Evolutionary conservation across 495 filamentous ascomycete genomes (phyloP).

Genomic region (Penicillium robsamsonii): DNA sequence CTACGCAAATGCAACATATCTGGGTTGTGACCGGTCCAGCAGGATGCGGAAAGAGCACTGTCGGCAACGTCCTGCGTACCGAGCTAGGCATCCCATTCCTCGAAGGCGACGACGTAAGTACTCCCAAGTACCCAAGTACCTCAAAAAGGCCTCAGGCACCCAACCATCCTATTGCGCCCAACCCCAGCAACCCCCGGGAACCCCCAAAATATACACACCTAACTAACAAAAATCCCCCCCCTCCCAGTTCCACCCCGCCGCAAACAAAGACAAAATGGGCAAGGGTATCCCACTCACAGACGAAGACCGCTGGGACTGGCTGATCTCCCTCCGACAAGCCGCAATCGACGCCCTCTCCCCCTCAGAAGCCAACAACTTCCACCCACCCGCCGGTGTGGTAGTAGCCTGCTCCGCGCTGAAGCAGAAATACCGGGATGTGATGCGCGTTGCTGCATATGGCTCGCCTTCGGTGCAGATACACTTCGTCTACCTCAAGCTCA

Average conservation of each 20-base stretch:
- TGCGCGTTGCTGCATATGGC: constrained; percentile 81
- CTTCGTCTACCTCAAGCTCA: constrained; percentile 86
- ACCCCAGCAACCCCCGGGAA: background rate
- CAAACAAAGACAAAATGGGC: constrained; percentile 94
- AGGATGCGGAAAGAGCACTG: constrained; percentile 93
- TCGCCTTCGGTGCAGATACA: constrained; percentile 76
- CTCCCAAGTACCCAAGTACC: background rate
- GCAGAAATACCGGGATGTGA: constrained; percentile 95
- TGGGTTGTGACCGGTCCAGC: constrained; percentile 98
- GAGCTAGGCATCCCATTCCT: constrained; percentile 76
- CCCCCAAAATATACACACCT: constrained; percentile 8
- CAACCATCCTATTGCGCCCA: background rate
- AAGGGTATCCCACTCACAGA: constrained; percentile 86
- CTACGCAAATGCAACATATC: constrained; percentile 67
- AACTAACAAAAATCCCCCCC: constrained; percentile 5
- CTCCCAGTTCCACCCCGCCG: constrained; percentile 74
- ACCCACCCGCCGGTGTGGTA: constrained; percentile 72
- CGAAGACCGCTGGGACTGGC: constrained; percentile 97
- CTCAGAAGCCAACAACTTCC: constrained; percentile 39
- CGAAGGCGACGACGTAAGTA: constrained; percentile 91
- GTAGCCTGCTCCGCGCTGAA: constrained; percentile 96
- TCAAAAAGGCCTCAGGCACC: background rate
- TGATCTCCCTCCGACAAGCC: constrained; percentile 81
- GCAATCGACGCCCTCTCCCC: constrained; percentile 64
- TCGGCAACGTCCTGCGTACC: constrained; percentile 74